Evolutionary conservation across 257 asterid genomes (phyloP).

Genomic region (Capsicum baccatum): DNA sequence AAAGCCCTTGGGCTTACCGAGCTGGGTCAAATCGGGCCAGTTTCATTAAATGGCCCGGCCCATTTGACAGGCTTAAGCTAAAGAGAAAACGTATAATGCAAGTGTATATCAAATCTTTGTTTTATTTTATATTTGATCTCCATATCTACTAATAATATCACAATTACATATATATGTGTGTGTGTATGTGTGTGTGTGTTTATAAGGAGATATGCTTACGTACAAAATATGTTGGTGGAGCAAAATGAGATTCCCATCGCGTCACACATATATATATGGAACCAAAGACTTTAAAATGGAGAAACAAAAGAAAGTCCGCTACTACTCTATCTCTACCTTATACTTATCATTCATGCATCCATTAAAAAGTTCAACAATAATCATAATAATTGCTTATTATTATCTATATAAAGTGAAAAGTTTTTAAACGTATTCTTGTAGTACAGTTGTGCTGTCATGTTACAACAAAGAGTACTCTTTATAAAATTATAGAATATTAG

Average conservation of each 20-base stretch:
- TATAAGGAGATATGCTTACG: not conserved
- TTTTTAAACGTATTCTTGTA: not conserved
- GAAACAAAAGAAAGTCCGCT: not conserved
- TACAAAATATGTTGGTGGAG: not conserved
- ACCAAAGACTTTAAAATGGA: not conserved
- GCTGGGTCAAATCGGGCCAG: too few species aligned
- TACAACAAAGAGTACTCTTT: not conserved
- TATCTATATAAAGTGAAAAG: not conserved
- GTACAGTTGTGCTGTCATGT: not conserved
- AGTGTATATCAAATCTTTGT: too few species aligned
- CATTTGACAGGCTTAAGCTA: too few species aligned
- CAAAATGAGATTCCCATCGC: slow-evolving; percentile 34
- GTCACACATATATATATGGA: slow-evolving; percentile 17
- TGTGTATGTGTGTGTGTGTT: too few species aligned
- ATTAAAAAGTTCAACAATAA: too few species aligned
- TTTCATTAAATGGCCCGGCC: too few species aligned
- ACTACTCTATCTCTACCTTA: not conserved
- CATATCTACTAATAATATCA: too few species aligned
- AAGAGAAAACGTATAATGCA: too few species aligned
- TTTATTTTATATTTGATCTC: too few species aligned
- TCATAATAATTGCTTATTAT: not conserved
- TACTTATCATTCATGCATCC: not conserved
- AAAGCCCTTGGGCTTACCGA: too few species aligned
- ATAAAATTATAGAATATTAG: too few species aligned
- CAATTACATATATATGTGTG: too few species aligned